These are phyloP conservation scores for Arxiozyma heterogenica DNA, from an alignment of 1,139 yeast genomes.

Conservation along the genomic window DNA sequence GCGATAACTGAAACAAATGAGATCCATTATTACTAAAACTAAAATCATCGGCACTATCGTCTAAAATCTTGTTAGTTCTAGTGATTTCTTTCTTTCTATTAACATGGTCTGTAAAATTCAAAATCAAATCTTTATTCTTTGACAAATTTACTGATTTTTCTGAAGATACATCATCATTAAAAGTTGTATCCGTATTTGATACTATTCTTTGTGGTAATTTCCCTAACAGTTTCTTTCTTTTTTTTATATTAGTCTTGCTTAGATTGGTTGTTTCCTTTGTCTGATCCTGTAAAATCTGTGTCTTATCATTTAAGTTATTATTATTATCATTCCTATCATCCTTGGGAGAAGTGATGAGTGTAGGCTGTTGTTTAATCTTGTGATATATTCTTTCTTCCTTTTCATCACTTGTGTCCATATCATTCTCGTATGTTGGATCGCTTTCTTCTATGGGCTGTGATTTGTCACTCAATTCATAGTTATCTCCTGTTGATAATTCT, in stretches of 20 bases:
- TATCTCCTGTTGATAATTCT: neutral
- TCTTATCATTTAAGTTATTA: neutral
- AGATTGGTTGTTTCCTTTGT: neutral
- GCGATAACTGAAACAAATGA: conserved; percentile 26
- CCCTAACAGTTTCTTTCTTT: conserved; percentile 14
- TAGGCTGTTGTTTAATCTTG: neutral
- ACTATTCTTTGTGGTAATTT: conserved; percentile 12
- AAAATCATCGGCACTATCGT: conserved; percentile 27
- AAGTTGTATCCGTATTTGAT: conserved; percentile 6
- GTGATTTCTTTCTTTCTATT: conserved; percentile 12
- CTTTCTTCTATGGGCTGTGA: neutral
- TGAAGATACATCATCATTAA: conserved; percentile 8
- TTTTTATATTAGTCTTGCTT: neutral
- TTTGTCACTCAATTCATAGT: neutral
- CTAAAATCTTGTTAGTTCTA: conserved; percentile 22
- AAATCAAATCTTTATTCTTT: conserved; percentile 12
- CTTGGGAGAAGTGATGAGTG: neutral
- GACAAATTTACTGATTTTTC: neutral
- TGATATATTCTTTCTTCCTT: neutral
- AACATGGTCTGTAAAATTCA: conserved; percentile 19
- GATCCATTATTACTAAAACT: conserved; percentile 26
- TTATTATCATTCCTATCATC: neutral
- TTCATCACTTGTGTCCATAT: neutral
- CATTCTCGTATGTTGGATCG: neutral
- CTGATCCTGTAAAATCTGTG: neutral